Percentiles rank a stretch among this genome's conserved stretches.
Evolutionary conservation across 148 eudicot species (phyloP).

Genomic region (Polygonum maritimum): DNA sequence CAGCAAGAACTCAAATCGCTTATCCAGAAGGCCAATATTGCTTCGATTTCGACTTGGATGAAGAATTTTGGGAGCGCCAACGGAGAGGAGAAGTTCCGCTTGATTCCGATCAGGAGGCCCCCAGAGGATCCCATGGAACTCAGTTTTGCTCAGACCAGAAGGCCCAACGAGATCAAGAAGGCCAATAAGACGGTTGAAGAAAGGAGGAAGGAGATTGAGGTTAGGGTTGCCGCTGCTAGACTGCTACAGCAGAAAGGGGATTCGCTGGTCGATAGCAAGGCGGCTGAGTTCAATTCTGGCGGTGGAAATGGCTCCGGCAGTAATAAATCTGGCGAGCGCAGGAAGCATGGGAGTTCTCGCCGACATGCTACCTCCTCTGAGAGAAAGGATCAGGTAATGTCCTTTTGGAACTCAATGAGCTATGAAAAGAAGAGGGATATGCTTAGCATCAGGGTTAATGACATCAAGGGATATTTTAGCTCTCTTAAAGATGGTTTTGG

Average conservation of each 20-base stretch:
- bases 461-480: slow-evolving; percentile 55
- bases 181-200: slow-evolving; percentile 83
- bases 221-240: slow-evolving; percentile 88
- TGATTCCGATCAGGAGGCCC: slow-evolving; percentile 49
- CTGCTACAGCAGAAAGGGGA: slow-evolving; percentile 79
- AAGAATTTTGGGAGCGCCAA: slow-evolving; percentile 48
- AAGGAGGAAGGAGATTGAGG: slow-evolving; percentile 86
- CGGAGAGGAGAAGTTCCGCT: slow-evolving; percentile 67
- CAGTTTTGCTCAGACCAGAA: slow-evolving; percentile 34
- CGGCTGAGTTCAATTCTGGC: slow-evolving; percentile 23
- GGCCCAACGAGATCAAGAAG: slow-evolving; percentile 84
- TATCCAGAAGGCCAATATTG: slow-evolving; percentile 63
- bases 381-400: slow-evolving; percentile 60
- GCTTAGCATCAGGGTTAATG: slow-evolving; percentile 45
- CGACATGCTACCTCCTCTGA: slow-evolving; percentile 51
- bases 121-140: slow-evolving; percentile 80
- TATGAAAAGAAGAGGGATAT: slow-evolving; percentile 54
- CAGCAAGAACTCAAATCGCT: slow-evolving; percentile 45
- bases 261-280: slow-evolving; percentile 26
- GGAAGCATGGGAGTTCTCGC: slow-evolving; percentile 42
- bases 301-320: slow-evolving; percentile 19
- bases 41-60: slow-evolving; percentile 76
- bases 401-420: slow-evolving; percentile 67
- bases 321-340: slow-evolving; percentile 48
- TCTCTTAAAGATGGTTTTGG: slow-evolving; percentile 43